Conservation (phyloP, 2,329 filamentous ascomycete genomes). For the Penicillium oxalicum region DNA sequence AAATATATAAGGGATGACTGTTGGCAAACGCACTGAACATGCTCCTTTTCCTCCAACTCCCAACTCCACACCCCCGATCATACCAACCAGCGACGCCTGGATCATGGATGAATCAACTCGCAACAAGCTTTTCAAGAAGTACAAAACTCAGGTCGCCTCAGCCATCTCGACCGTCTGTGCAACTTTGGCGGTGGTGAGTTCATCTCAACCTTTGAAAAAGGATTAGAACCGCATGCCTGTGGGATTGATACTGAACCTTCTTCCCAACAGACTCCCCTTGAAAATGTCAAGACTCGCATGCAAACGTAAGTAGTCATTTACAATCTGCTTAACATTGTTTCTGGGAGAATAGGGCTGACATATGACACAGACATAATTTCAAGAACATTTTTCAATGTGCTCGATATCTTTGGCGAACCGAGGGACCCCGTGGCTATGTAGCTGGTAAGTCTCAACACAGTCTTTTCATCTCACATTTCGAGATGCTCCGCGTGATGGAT, state of each 20-base stretch:
- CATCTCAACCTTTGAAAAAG: background rate
- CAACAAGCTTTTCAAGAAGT: constrained; percentile 41
- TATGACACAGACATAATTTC: constrained; percentile 38
- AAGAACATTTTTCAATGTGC: constrained; percentile 38
- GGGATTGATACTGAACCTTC: constrained; percentile 11
- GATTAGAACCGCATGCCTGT: background rate
- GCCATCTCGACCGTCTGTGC: constrained; percentile 41
- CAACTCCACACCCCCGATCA: constrained; percentile 29
- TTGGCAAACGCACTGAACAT: constrained; percentile 38
- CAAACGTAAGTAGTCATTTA: constrained; percentile 37
- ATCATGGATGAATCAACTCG: constrained; percentile 37
- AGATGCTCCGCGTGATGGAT: background rate
- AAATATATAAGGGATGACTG: constrained; percentile 32
- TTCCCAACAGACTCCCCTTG: constrained; percentile 38
- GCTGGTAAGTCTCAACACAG: constrained; percentile 30
- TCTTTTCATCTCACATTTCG: background rate
- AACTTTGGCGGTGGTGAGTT: constrained; percentile 41
- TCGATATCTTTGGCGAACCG: constrained; percentile 43
- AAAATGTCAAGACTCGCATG: constrained; percentile 47
- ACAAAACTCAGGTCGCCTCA: constrained; percentile 44
- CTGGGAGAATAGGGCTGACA: constrained; percentile 1
- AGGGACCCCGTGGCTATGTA: constrained; percentile 44
- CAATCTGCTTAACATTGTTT: background rate
- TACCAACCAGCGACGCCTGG: constrained; percentile 29
- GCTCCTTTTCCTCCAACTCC: constrained; percentile 31